Percentiles rank a stretch among this genome's conserved stretches.
These are phyloP conservation scores for Pseudogymnoascus sp. DNA, from an alignment of 2,329 filamentous ascomycete species.

Conservation along the genomic window DNA sequence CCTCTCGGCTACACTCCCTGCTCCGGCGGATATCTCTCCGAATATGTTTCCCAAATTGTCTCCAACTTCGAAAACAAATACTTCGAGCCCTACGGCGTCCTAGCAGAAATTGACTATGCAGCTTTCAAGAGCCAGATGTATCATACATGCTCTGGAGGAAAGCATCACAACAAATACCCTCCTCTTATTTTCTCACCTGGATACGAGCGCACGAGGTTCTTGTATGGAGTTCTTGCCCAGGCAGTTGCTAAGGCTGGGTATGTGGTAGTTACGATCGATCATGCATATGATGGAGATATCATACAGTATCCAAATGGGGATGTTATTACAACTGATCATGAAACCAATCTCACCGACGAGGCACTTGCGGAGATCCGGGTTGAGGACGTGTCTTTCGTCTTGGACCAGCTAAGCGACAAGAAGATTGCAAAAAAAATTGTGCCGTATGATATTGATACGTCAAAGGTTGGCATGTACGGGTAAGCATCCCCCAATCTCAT, in stretches of 20 bases:
- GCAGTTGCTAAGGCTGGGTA: conserved; percentile 34
- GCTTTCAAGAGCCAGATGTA: conserved; percentile 1
- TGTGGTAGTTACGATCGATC: conserved; percentile 36
- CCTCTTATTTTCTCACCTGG: conserved; percentile 33
- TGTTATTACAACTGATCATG: conserved; percentile 17
- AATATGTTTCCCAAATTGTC: neutral
- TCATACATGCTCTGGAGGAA: neutral
- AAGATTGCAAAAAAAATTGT: neutral
- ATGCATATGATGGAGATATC: conserved; percentile 35
- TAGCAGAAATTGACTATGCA: neutral
- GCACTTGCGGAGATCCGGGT: conserved; percentile 18
- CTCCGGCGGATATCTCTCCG: neutral
- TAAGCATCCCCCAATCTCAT: neutral
- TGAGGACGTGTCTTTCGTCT: conserved; percentile 24
- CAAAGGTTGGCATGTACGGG: neutral
- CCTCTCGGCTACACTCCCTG: neutral
- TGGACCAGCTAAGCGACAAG: conserved; percentile 19
- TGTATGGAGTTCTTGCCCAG: conserved; percentile 34
- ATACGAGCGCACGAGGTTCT: conserved; percentile 27
- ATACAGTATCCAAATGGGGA: conserved; percentile 33
- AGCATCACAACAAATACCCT: conserved; percentile 11
- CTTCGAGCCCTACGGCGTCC: neutral
- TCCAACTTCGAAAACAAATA: neutral
- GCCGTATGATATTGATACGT: neutral
- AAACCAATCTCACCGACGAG: conserved; percentile 11